Conservation (phyloP, 495 filamentous ascomycete genomes). For the Penicillium bialowiezense region DNA sequence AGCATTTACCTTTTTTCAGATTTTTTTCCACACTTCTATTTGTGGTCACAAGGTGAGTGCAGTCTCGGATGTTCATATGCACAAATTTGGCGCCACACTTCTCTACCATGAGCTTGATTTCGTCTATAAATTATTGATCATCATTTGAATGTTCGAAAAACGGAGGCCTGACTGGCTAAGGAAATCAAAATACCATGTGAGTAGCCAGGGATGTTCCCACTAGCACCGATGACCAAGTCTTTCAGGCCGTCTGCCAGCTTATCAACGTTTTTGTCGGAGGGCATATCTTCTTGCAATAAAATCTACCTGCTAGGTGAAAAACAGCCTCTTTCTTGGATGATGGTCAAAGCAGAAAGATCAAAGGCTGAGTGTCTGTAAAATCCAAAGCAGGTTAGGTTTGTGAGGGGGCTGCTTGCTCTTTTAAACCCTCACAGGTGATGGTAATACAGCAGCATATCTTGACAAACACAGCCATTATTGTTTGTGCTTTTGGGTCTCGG, state of each 20-base stretch:
- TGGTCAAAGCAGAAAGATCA: neutral
- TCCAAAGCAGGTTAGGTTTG: too few relatives aligned
- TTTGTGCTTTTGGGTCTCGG: too few relatives aligned
- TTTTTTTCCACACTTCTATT: neutral
- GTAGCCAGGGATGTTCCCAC: constrained; percentile 53
- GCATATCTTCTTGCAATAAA: neutral
- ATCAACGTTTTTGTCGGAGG: neutral
- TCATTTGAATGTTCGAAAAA: neutral
- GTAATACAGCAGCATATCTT: too few relatives aligned
- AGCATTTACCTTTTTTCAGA: constrained; percentile 8
- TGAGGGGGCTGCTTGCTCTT: neutral
- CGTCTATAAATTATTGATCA: neutral
- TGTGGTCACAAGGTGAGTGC: constrained; percentile 20
- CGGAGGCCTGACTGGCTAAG: too few relatives aligned
- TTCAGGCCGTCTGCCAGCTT: constrained; percentile 30
- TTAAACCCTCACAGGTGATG: neutral
- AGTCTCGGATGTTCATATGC: neutral
- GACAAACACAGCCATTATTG: neutral
- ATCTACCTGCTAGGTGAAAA: too few relatives aligned
- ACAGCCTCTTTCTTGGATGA: too few relatives aligned
- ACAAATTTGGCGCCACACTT: constrained; percentile 8
- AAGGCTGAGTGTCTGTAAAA: too few relatives aligned
- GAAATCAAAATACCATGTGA: constrained; percentile 41
- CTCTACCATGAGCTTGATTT: constrained; percentile 7
- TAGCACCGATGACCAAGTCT: constrained; percentile 51